Evolutionary conservation across 2,329 filamentous ascomycete species (phyloP).

Genomic region (Alternaria longipes): DNA sequence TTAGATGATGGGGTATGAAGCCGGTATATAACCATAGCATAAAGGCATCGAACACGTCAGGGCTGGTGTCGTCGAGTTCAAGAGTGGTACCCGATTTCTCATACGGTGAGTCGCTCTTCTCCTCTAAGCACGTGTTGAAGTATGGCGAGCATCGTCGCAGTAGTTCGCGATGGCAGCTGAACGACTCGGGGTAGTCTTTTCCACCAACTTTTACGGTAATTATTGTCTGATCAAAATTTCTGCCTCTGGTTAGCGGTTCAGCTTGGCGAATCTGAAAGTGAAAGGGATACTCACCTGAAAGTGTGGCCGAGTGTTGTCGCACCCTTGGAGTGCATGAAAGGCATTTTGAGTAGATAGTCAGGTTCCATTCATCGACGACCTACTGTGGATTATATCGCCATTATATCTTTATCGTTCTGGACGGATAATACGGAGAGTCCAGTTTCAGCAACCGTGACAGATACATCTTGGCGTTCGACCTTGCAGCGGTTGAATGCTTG

Average conservation of each 20-base stretch:
- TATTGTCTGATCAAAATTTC: slow-evolving; percentile 50
- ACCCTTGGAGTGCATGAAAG: slow-evolving; percentile 42
- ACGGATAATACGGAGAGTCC: slow-evolving; percentile 14
- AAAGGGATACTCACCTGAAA: slow-evolving; percentile 37
- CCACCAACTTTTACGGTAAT: slow-evolving; percentile 47
- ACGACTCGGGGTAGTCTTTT: slow-evolving; percentile 44
- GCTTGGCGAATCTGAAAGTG: not conserved
- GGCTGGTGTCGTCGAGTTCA: slow-evolving; percentile 45
- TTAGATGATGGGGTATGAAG: slow-evolving; percentile 48
- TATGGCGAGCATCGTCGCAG: slow-evolving; percentile 46
- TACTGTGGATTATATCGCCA: slow-evolving; percentile 7
- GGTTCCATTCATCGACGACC: slow-evolving; percentile 40
- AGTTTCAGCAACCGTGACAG: slow-evolving; percentile 34
- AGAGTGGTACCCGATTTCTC: slow-evolving; percentile 37
- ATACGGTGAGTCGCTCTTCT: slow-evolving; percentile 45
- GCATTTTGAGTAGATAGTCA: slow-evolving; percentile 50
- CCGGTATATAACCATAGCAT: slow-evolving; percentile 52
- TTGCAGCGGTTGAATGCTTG: slow-evolving; percentile 23
- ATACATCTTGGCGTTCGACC: slow-evolving; percentile 35
- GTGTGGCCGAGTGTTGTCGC: slow-evolving; percentile 48
- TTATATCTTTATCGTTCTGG: slow-evolving; percentile 18
- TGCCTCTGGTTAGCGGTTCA: slow-evolving; percentile 29
- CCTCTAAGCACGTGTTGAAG: slow-evolving; percentile 43
- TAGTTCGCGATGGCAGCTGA: slow-evolving; percentile 48
- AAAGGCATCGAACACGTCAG: slow-evolving; percentile 51